Evolutionary conservation across 768 basidiomycete species (phyloP), one percentile per base, ranked within the genome.

Genomic region (Pisolithus tinctorius): DNA sequence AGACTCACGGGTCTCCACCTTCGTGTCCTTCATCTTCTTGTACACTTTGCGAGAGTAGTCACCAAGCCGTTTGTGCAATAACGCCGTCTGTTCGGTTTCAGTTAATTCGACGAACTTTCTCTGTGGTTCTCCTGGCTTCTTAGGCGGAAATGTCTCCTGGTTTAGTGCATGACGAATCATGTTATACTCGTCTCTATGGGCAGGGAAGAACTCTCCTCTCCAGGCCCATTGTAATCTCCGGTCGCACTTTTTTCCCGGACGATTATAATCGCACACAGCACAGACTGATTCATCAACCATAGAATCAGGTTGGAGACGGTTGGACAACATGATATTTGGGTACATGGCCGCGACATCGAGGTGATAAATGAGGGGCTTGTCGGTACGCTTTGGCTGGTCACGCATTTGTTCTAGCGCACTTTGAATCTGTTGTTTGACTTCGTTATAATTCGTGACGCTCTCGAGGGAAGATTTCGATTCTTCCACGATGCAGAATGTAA

Each of bases 311-410:
- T 99, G 96, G 2, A 99, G 78, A 31, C 96, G 90, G 65, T 99
- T 99, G 16, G 94, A 97, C 75, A 99, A 85, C 96, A 99, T 99
- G 81, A 99, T 98, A 69, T 98, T 99, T 51, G 96, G 96, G 67
- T 99, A 98, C 96, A 99, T 99, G 56, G 96, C 96, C 2, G 96
- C 96, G 55, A 99, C 96, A 62, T 99, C 96, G 61, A 98, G 71
- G 68, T 99, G 96, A 70, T 99, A 99, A 63, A 99, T 98, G 56
- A 98, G 82, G 0, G 96, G 96, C 11, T 84, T 88, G 72, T 98
- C 94, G 40, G 76, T 74, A 13, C 95, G 89, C 49, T 83, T 79
- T 0, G 96, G 95, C 53, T 87, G 83, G 70, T 98, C 93, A 26
- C 92, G 91, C 77, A 98, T 86, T 56, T 83, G 65, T 63, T 95